Evolutionary conservation across 1,284 basidiomycete genomes (phyloP), one percentile per base, ranked within the genome.

Genomic region (Moniliella sp.): DNA sequence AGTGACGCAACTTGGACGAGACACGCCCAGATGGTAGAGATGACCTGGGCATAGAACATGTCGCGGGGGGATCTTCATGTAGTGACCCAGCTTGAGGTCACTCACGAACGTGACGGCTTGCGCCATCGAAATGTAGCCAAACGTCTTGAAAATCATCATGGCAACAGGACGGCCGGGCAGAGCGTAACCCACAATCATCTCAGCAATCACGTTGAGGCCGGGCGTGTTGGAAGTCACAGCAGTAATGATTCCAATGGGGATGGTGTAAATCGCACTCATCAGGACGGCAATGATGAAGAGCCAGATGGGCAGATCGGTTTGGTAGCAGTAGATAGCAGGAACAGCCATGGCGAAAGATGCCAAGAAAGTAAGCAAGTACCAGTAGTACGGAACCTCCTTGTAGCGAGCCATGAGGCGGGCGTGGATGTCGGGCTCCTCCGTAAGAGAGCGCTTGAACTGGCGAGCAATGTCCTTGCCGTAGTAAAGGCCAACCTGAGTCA

Each of bases 31-130:
- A 51, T 37, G 19, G 32, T 27, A 19, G 19, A 5, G 13, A 28
- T 29, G 32, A 36, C 37, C 26, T 43, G 41, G 17, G 18, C 43
- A 10, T 25, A 31, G 30, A 52, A 52, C 15, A 40, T 41, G 21
- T 32, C 29, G 11, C 62, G 67, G 68, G 27, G 66, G 65, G 28
- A 75, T 64, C 56, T 76, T 69, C n/a, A 64, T 66, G 46, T 70
- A 74, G 44, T 74, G 73, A 10, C 67, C 70, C 4, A 75, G 66
- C 50, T 75, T 74, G 23, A 50, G 40, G 27, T 49, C 49, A 13
- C 37, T 38, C 8, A 47, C 40, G 34, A 52, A 52, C 8, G 30
- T 28, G 17, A 52, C 16, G 12, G 48, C 45, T 25, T 40, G 33
- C 13, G 16, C 16, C 19, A 19, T 25, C 39, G 18, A 4, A 7